A percentile compares a stretch with the other conserved stretches of the same genome.
Evolutionary conservation across 2,329 filamentous ascomycete species (phyloP).

Genomic region (Mycosphaerelloides madeirae): DNA sequence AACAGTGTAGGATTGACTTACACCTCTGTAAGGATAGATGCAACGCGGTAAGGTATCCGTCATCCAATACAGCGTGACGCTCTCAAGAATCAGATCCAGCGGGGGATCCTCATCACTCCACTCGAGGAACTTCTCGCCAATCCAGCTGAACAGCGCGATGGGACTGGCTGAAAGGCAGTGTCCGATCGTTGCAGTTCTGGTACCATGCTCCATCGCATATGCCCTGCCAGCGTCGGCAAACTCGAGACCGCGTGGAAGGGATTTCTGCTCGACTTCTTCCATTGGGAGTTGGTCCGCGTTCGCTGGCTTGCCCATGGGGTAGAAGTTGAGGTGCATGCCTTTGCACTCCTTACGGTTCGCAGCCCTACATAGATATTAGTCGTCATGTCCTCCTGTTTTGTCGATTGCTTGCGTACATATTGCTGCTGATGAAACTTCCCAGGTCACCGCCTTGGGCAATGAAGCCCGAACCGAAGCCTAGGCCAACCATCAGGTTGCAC

Average conservation of each 20-base stretch:
- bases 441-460: slow-evolving; percentile 54
- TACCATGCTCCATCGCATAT: slow-evolving; percentile 52
- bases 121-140: slow-evolving; percentile 52
- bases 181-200: slow-evolving; percentile 53
- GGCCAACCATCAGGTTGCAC: slow-evolving; percentile 46
- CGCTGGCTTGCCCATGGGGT: slow-evolving; percentile 20
- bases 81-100: slow-evolving; percentile 42
- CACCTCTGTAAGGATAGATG: slow-evolving; percentile 46
- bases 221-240: slow-evolving; percentile 43
- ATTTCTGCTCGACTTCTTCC: slow-evolving; percentile 35
- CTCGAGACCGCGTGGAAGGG: slow-evolving; percentile 34
- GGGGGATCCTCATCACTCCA: slow-evolving; percentile 46
- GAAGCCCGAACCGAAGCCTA: slow-evolving; percentile 49
- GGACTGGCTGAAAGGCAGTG: slow-evolving; percentile 51
- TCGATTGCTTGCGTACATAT: slow-evolving; percentile 15
- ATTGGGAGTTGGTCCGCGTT: slow-evolving; percentile 21
- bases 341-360: slow-evolving; percentile 15
- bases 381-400: no score
- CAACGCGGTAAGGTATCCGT: slow-evolving; percentile 46
- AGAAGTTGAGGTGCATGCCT: slow-evolving; percentile 26
- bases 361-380: slow-evolving; percentile 22
- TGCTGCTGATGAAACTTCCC: slow-evolving; percentile 39
- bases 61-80: slow-evolving; percentile 52
- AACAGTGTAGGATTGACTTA: slow-evolving; percentile 1
- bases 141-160: slow-evolving; percentile 54